phyloP scores from a whole-genome alignment of 1,284 basidiomycete species.

The Lentinula novae-zelandiae region DNA sequence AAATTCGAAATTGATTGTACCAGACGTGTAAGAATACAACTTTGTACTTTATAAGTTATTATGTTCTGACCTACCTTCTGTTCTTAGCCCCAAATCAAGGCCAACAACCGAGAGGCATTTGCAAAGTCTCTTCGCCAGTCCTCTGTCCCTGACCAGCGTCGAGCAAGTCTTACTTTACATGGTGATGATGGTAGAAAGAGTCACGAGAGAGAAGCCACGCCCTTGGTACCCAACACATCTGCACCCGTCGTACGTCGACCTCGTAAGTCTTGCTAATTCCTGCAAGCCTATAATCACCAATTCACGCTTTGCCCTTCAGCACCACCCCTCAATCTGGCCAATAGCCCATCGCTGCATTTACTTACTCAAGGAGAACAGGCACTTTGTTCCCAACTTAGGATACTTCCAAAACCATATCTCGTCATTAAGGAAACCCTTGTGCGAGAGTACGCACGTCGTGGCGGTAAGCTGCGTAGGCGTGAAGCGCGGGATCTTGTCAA shows the following conservation, averaged over 20 bases:
- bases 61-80: constrained; percentile 8
- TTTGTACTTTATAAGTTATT: neutral
- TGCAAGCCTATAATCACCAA: neutral
- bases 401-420: constrained; percentile 89
- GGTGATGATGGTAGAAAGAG: constrained; percentile 51
- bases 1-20: constrained; percentile 77
- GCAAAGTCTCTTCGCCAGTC: constrained; percentile 46
- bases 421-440: constrained; percentile 91
- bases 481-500: constrained; percentile 88
- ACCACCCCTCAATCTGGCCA: constrained; percentile 81
- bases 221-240: constrained; percentile 35
- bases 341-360: constrained; percentile 83
- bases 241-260: constrained; percentile 38
- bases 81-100: constrained; percentile 55
- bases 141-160: constrained; percentile 52
- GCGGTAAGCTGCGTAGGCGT: constrained; percentile 78
- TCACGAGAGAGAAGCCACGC: constrained; percentile 57
- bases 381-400: constrained; percentile 85
- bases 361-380: constrained; percentile 83
- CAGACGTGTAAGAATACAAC: constrained; percentile 55
- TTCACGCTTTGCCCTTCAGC: constrained; percentile 27
- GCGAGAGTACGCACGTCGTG: constrained; percentile 86
- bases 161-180: constrained; percentile 34
- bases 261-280: constrained; percentile 35
- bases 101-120: constrained; percentile 50